phyloP scores from a whole-genome alignment of 2,329 filamentous ascomycete genomes.

The Polychaeton citri region DNA sequence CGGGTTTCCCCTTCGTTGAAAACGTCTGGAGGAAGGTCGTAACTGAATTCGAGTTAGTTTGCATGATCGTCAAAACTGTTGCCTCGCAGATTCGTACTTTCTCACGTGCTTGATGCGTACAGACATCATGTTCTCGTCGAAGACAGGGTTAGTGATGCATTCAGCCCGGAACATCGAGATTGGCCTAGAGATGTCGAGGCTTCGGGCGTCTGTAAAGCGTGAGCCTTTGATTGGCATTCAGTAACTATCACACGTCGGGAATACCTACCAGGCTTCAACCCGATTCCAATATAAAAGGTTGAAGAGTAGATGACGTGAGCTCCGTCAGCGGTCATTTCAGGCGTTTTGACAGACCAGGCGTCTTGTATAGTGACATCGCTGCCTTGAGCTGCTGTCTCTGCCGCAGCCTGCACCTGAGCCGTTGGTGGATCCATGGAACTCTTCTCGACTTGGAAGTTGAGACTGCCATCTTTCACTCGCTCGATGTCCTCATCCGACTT shows the following conservation, averaged over 20 bases:
- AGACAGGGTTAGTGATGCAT: constrained; percentile 64
- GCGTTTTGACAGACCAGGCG: constrained; percentile 8
- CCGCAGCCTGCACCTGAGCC: constrained; percentile 37
- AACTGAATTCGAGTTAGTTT: too few species aligned
- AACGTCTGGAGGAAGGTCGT: constrained; percentile 77
- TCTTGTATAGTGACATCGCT: constrained; percentile 25
- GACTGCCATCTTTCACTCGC: constrained; percentile 47
- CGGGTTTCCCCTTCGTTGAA: constrained; percentile 62
- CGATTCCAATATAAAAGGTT: constrained; percentile 86
- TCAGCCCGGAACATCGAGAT: constrained; percentile 78
- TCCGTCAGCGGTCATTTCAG: constrained; percentile 25
- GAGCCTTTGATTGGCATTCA: constrained; percentile 1
- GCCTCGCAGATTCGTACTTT: constrained; percentile 51
- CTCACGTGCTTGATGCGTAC: constrained; percentile 72
- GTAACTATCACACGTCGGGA: not conserved
- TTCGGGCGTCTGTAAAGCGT: constrained; percentile 44
- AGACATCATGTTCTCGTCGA: constrained; percentile 60
- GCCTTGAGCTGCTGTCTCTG: constrained; percentile 26
- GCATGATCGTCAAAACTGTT: too few species aligned
- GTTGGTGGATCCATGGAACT: constrained; percentile 39
- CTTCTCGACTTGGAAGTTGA: constrained; percentile 46
- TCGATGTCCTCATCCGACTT: constrained; percentile 47
- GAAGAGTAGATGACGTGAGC: constrained; percentile 61
- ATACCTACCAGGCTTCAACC: constrained; percentile 57
- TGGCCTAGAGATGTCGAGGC: constrained; percentile 65